phyloP scores from a whole-genome alignment of 768 basidiomycete genomes.

The Pholiota microspora region DNA sequence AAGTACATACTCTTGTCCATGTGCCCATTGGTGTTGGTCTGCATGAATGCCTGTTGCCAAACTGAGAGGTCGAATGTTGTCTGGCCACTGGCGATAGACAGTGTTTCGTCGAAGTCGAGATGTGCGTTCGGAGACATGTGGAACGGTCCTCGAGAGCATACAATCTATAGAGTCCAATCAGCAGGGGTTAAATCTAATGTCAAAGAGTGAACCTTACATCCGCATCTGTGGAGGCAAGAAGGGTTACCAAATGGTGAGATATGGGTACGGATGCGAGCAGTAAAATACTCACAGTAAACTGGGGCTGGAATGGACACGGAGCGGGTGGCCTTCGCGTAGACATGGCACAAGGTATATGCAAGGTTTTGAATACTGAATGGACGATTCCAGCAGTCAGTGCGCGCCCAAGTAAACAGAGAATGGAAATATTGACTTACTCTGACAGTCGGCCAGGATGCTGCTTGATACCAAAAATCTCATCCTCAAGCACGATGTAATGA shows the following conservation, averaged over 20 bases:
- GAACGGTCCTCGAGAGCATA: slow-evolving; percentile 20
- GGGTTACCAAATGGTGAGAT: not conserved
- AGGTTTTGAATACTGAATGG: slow-evolving; percentile 22
- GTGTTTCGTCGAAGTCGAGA: slow-evolving; percentile 12
- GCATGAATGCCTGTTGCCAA: slow-evolving; percentile 15
- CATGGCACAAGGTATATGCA: slow-evolving; percentile 22
- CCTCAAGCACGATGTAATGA: slow-evolving; percentile 26
- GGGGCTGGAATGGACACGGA: slow-evolving; percentile 30
- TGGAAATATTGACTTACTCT: too few species aligned
- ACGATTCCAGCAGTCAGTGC: not conserved
- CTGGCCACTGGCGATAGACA: slow-evolving; percentile 9
- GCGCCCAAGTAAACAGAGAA: not conserved
- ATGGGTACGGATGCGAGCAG: not conserved
- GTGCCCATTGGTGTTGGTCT: slow-evolving; percentile 9
- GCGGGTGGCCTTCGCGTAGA: slow-evolving; percentile 30
- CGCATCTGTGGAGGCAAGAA: slow-evolving; percentile 14
- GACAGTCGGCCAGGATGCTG: too few species aligned
- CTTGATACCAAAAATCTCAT: slow-evolving; percentile 15
- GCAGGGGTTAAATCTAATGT: not conserved
- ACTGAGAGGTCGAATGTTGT: slow-evolving; percentile 10
- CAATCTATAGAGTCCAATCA: slow-evolving; percentile 12
- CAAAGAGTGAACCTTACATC: slow-evolving; percentile 14
- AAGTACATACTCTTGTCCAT: slow-evolving; percentile 20
- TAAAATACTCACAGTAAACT: slow-evolving; percentile 26
- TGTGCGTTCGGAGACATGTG: slow-evolving; percentile 11